Evolutionary conservation across 108 stramenopile genomes (phyloP), one percentile per base, ranked within the genome.

Genomic region (Nannochloropsis gaditana): DNA sequence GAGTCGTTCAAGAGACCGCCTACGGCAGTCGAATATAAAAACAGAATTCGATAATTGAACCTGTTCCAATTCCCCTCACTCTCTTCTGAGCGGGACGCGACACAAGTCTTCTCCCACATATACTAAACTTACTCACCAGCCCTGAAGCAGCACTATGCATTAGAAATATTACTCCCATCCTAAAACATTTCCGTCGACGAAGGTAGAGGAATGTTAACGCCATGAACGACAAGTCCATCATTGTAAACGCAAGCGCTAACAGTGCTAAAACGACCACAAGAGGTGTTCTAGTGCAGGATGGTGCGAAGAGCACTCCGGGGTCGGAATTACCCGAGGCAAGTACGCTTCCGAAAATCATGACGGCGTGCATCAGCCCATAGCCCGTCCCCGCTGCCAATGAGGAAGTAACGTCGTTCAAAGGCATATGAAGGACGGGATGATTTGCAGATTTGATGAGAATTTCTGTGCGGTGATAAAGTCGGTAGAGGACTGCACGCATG

Each of bases 361-460:
- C 59, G 59, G 19, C 15, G n/a, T 73, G 59, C 59, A 73, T 73
- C 19, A 73, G 5, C 59, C 19, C 59, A 73, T 73, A 73, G n/a
- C 59, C 59, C 59, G 59, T 73, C 19, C 59, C 59, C n/a, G 59
- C 59, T 73, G 59, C 15, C 59, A 73, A 73, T 15, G 59, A 73
- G n/a, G 59, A 73, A 73, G 59, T 73, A 15, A 73, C 59, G 59
- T 73, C 59, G 59, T 73, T 73, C 8, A 73, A 73, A 3, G 59
- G 59, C 59, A 73, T 73, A n/a, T 73, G 59, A n/a, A 73, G 59
- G 59, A 73, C 4, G 6, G 59, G 59, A n/a, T 73, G 59, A n/a
- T 73, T 73, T 15, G 59, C 59, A 73, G 59, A 73, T n/a, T 73
- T 73, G 59, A 73, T 73, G 19, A 73, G n/a, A 73, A 73, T 73